Percentiles rank a stretch among this genome's conserved stretches.
phyloP scores from a whole-genome alignment of 2,329 filamentous ascomycete species.

The Neoscytalidium dimidiatum region DNA sequence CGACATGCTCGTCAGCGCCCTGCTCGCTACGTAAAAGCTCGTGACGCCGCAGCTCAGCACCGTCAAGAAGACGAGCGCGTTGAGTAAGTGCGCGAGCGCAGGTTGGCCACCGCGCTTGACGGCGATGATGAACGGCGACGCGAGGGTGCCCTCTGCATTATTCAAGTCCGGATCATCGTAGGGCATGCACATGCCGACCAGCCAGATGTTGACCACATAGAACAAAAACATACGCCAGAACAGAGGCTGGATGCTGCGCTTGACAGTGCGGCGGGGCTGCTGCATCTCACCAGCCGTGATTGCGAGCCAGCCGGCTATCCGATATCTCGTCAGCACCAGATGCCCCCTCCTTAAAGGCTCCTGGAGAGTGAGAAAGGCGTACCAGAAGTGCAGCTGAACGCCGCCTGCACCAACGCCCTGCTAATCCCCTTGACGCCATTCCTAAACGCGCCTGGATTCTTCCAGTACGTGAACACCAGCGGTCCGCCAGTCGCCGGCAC shows the following conservation, averaged over 20 bases:
- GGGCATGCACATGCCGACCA: conserved; percentile 63
- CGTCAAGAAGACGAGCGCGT: conserved; percentile 62
- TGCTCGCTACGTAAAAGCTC: conserved; percentile 36
- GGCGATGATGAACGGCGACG: conserved; percentile 61
- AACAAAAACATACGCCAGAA: conserved; percentile 59
- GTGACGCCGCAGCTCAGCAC: conserved; percentile 39
- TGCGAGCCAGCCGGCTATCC: conserved; percentile 38
- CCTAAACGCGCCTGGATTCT: conserved; percentile 1
- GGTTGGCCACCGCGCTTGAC: conserved; percentile 67
- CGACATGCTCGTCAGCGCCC: conserved; percentile 34
- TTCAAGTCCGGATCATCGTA: conserved; percentile 52
- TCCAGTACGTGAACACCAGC: conserved; percentile 38
- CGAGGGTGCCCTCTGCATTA: conserved; percentile 37
- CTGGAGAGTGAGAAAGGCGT: conserved; percentile 42
- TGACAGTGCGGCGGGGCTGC: conserved; percentile 47
- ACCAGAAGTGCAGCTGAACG: conserved; percentile 39
- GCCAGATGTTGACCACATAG: conserved; percentile 53
- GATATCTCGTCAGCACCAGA: conserved; percentile 43
- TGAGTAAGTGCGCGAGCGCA: conserved; percentile 70
- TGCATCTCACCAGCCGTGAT: conserved; percentile 38
- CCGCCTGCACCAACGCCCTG: conserved; percentile 38
- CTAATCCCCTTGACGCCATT: conserved; percentile 28
- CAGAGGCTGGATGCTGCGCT: conserved; percentile 54
- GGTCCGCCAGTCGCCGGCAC: conserved; percentile 34
- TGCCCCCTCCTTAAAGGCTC: too few species aligned